These are phyloP conservation scores for Colletotrichum higginsianum DNA, from an alignment of 2,329 filamentous ascomycete species.

Conservation along the genomic window DNA sequence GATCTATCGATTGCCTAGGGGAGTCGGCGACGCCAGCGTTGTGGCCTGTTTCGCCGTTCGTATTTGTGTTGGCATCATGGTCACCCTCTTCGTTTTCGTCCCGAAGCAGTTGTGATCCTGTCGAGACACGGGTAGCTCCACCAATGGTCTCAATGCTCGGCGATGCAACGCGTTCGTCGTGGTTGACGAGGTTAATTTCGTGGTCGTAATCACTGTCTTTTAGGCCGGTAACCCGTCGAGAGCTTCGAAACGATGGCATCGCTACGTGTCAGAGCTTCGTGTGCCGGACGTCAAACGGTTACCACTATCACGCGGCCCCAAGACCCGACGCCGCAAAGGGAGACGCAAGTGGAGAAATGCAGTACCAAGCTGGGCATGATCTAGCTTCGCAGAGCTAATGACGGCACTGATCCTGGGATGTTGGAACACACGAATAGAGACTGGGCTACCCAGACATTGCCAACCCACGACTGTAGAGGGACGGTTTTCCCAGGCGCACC, in stretches of 20 bases:
- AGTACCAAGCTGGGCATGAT: background rate
- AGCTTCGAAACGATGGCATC: conserved; percentile 60
- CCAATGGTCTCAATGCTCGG: conserved; percentile 29
- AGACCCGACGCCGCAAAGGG: conserved; percentile 7
- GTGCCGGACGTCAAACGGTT: conserved; percentile 11
- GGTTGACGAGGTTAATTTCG: conserved; percentile 78
- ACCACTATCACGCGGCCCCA: background rate
- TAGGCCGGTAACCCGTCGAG: conserved; percentile 68
- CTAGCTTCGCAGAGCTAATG: conserved; percentile 8
- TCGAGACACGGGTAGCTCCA: conserved; percentile 30
- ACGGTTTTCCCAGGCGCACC: conserved; percentile 9
- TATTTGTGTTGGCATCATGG: background rate
- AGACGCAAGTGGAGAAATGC: conserved; percentile 43
- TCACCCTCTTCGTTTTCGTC: conserved; percentile 24
- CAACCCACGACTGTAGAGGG: background rate
- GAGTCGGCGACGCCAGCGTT: conserved; percentile 1
- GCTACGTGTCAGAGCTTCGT: conserved; percentile 41
- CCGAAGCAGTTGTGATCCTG: conserved; percentile 31
- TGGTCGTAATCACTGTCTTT: conserved; percentile 78
- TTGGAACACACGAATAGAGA: conserved; percentile 12
- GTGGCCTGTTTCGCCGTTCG: background rate
- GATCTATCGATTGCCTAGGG: conserved; percentile 17
- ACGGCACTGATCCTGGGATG: conserved; percentile 12
- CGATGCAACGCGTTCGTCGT: conserved; percentile 50
- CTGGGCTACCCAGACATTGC: conserved; percentile 19